These are phyloP conservation scores for Phytopythium vexans DNA, from an alignment of 352 stramenopile genomes.

Conservation along the genomic window DNA sequence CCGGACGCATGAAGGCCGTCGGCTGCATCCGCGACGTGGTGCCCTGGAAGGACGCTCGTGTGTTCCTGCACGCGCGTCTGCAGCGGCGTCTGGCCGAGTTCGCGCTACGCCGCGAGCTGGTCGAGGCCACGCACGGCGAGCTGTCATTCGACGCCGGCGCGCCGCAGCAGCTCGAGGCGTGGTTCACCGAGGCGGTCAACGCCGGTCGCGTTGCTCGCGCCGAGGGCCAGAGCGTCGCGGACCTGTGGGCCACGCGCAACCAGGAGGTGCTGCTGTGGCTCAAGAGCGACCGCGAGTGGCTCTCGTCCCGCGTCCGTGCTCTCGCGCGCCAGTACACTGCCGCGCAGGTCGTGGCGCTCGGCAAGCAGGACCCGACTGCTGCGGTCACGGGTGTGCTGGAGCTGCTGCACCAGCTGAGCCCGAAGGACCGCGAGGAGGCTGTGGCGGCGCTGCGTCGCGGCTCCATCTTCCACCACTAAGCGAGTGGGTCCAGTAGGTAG, in stretches of 20 bases:
- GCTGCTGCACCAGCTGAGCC: conserved; percentile 77
- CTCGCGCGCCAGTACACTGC: conserved; percentile 71
- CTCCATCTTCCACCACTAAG: conserved; percentile 83
- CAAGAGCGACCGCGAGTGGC: conserved; percentile 75
- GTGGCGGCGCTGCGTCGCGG: conserved; percentile 71
- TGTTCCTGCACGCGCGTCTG: conserved; percentile 99
- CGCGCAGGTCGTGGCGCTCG: conserved; percentile 73
- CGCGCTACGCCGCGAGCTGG: conserved; percentile 69
- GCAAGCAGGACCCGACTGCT: conserved; percentile 76
- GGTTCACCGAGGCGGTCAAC: conserved; percentile 84
- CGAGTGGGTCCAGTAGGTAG: neutral
- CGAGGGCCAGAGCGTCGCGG: conserved; percentile 58
- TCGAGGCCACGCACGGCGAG: conserved; percentile 25
- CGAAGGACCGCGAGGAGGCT: conserved; percentile 85
- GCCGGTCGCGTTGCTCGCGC: conserved; percentile 60
- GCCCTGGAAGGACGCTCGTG: conserved; percentile 92
- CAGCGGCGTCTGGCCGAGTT: conserved; percentile 98
- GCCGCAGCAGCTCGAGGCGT: conserved; percentile 64
- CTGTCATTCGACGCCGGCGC: conserved; percentile 38
- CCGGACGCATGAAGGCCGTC: conserved; percentile 99
- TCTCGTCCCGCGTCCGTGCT: conserved; percentile 48
- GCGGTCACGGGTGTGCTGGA: conserved; percentile 82
- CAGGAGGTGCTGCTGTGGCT: conserved; percentile 83
- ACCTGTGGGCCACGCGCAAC: conserved; percentile 66
- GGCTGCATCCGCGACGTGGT: conserved; percentile 97